Conservation (phyloP, 768 basidiomycete genomes). For the Boletus speciosus region DNA sequence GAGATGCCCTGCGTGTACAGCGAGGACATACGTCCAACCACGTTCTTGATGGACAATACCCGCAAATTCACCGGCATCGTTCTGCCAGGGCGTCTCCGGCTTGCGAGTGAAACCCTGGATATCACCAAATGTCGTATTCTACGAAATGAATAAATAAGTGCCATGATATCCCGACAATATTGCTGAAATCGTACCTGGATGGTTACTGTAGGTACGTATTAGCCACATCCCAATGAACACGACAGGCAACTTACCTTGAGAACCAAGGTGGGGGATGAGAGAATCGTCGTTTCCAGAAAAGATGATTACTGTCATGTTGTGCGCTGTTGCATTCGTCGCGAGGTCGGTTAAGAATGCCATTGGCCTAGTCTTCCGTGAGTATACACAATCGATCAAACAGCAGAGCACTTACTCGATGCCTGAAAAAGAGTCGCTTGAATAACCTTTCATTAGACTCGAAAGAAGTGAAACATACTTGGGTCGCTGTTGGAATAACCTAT, state of each 20-base stretch:
- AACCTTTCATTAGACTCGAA: background rate
- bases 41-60: conserved; percentile 77
- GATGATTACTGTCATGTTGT: conserved; percentile 50
- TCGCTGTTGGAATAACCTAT: conserved; percentile 24
- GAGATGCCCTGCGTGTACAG: conserved; percentile 39
- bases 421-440: conserved; percentile 7
- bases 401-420: conserved; percentile 33
- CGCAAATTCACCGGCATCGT: conserved; percentile 54
- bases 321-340: conserved; percentile 59
- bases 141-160: background rate
- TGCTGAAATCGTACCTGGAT: conserved; percentile 44
- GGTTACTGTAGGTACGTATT: conserved; percentile 38
- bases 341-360: conserved; percentile 63
- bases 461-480: conserved; percentile 28
- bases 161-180: background rate
- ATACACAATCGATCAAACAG: background rate
- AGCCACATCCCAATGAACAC: background rate
- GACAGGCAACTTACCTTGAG: conserved; percentile 46
- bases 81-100: conserved; percentile 66
- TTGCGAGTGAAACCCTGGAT: conserved; percentile 68
- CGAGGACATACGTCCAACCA: conserved; percentile 46
- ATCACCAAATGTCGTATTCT: conserved; percentile 81
- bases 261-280: conserved; percentile 58
- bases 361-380: conserved; percentile 39
- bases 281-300: conserved; percentile 71